A percentile compares a stretch with the other conserved stretches of the same genome.
Evolutionary conservation across 305 asterid genomes (phyloP).

Genomic region (Galium porrigens): DNA sequence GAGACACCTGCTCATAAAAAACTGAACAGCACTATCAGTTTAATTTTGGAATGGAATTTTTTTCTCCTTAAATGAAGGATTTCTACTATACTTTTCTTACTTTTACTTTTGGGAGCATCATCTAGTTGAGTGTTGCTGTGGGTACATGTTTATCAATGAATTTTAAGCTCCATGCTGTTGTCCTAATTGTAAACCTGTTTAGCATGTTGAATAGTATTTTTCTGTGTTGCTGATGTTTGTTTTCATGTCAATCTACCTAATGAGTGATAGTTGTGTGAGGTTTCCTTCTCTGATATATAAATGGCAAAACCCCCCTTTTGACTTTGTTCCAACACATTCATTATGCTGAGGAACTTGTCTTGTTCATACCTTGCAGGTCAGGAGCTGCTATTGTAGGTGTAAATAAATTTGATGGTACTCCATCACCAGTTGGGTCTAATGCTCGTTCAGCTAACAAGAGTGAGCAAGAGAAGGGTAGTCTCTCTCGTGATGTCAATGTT

Average conservation of each 20-base stretch:
- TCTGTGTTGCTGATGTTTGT: not conserved
- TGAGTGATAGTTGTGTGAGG: not conserved
- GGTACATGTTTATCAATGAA: not conserved
- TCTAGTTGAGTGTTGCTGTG: not conserved
- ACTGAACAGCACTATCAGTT: not conserved
- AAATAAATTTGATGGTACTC: conserved; percentile 48
- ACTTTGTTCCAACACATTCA: not conserved
- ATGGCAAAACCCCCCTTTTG: not conserved
- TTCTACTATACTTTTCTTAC: not conserved
- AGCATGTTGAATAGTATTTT: not conserved
- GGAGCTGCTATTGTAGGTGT: conserved; percentile 37
- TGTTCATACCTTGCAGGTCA: conserved; percentile 31
- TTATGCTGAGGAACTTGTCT: not conserved
- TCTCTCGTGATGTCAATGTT: conserved; percentile 45
- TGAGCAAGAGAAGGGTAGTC: conserved; percentile 55
- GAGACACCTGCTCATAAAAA: no score
- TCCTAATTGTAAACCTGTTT: not conserved
- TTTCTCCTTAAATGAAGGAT: not conserved
- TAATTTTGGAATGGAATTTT: not conserved
- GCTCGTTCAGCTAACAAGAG: conserved; percentile 46
- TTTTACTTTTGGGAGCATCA: no score
- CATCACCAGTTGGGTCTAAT: conserved; percentile 48
- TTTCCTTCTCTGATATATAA: not conserved
- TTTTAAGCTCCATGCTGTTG: not conserved
- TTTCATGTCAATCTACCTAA: not conserved